Evolutionary conservation across 2,329 filamentous ascomycete species (phyloP).

Genomic region (Fusarium concolor): DNA sequence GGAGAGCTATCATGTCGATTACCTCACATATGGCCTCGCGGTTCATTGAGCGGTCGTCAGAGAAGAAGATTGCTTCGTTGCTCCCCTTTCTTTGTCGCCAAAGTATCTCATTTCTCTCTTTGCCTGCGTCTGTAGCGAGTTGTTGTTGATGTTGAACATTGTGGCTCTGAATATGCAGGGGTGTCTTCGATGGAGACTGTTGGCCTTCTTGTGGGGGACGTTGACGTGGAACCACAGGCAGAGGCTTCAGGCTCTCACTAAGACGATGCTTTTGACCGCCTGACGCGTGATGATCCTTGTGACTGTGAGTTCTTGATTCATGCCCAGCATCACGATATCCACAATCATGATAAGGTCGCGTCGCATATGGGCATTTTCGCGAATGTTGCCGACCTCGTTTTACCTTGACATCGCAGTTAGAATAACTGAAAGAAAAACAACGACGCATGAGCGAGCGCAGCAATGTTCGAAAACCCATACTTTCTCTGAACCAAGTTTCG

Average conservation of each 20-base stretch:
- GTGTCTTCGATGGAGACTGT: conserved; percentile 10
- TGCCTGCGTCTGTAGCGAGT: background rate
- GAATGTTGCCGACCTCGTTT: background rate
- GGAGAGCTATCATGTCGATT: conserved; percentile 53
- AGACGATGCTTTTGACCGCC: conserved; percentile 8
- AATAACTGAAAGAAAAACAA: background rate
- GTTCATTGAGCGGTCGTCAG: conserved; percentile 43
- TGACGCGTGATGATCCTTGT: conserved; percentile 22
- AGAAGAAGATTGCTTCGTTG: conserved; percentile 22
- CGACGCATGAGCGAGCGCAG: conserved; percentile 25
- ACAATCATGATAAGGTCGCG: background rate
- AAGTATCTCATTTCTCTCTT: background rate
- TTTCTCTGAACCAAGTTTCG: no score
- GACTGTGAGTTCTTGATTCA: conserved; percentile 9
- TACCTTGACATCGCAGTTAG: conserved; percentile 15
- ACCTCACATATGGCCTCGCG: conserved; percentile 51
- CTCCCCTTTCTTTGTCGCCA: conserved; percentile 19
- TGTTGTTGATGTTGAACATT: background rate
- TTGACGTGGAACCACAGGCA: conserved; percentile 33
- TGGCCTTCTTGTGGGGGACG: conserved; percentile 23
- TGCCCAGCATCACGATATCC: background rate
- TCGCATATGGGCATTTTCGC: background rate
- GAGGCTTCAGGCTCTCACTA: conserved; percentile 16
- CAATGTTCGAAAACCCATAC: conserved; percentile 25
- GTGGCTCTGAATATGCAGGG: conserved; percentile 24